A percentile compares a stretch with the other conserved stretches of the same genome.
Conservation (phyloP, 2,329 filamentous ascomycete species). For the Aureobasidium sp. region DNA sequence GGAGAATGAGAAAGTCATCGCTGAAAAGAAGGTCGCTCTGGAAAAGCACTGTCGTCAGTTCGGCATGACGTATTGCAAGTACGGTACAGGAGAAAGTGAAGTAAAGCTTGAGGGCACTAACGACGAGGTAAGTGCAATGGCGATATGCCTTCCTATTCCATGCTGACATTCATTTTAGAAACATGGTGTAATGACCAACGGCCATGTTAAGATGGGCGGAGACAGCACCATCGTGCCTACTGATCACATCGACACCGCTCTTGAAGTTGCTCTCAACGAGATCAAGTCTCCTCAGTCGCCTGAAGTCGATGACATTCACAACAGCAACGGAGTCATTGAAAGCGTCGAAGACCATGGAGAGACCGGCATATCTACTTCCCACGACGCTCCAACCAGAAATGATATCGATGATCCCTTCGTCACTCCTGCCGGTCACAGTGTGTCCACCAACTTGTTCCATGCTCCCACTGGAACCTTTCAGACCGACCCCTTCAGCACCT, state of each 20-base stretch:
- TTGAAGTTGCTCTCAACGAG: background rate
- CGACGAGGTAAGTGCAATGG: background rate
- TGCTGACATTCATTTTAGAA: background rate
- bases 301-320: background rate
- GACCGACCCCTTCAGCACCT: background rate
- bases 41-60: slow-evolving; percentile 2
- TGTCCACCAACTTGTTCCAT: background rate
- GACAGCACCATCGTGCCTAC: background rate
- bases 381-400: background rate
- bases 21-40: background rate
- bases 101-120: slow-evolving; percentile 1
- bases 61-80: background rate
- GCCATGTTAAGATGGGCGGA: background rate
- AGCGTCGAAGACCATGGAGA: background rate
- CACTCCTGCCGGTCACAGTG: background rate
- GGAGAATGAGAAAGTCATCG: background rate
- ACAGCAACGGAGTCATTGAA: background rate
- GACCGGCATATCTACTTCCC: background rate
- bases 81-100: background rate
- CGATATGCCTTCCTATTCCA: background rate
- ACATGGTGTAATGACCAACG: background rate
- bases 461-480: background rate
- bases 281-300: background rate
- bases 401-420: background rate
- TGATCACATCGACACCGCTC: background rate